Evolutionary conservation across 2,329 filamentous ascomycete species (phyloP).

Genomic region (Emmonsiellopsis sp.): DNA sequence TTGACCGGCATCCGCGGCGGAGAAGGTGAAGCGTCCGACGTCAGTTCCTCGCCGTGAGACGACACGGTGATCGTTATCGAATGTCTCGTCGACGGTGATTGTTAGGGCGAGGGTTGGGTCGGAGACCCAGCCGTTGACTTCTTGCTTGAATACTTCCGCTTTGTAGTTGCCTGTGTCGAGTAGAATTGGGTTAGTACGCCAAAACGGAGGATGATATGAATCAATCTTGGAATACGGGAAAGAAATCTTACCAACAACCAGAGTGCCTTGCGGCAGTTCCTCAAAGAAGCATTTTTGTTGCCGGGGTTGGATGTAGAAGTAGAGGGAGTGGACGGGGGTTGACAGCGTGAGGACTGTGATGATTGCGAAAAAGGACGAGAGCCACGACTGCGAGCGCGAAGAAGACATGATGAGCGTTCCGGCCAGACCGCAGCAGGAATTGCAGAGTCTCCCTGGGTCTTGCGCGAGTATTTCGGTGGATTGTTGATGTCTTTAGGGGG

Average conservation of each 20-base stretch:
- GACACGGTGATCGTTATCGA: conserved; percentile 96
- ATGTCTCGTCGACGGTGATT: conserved; percentile 91
- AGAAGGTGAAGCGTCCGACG: conserved; percentile 87
- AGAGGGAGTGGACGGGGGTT: conserved; percentile 67
- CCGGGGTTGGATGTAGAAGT: conserved; percentile 88
- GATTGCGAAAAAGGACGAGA: conserved; percentile 45
- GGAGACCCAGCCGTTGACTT: conserved; percentile 57
- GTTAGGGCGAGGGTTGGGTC: conserved; percentile 72
- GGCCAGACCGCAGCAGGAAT: background rate
- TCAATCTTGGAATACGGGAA: background rate
- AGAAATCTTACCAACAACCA: conserved; percentile 63
- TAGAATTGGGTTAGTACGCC: conserved; percentile 2
- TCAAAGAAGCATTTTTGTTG: conserved; percentile 95
- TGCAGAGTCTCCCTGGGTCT: background rate
- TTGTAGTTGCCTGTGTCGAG: conserved; percentile 62
- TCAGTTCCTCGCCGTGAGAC: conserved; percentile 72
- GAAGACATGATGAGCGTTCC: conserved; percentile 23
- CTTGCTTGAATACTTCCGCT: conserved; percentile 73
- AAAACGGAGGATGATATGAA: background rate
- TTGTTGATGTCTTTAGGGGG: background rate
- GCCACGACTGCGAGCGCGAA: conserved; percentile 30
- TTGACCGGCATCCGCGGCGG: conserved; percentile 85
- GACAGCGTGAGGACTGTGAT: conserved; percentile 55
- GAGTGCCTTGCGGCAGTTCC: conserved; percentile 91
- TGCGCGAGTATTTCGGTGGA: background rate